Base-by-base conservation (phyloP, 208 protist genomes). In the Crithidia thermophila region DNA sequence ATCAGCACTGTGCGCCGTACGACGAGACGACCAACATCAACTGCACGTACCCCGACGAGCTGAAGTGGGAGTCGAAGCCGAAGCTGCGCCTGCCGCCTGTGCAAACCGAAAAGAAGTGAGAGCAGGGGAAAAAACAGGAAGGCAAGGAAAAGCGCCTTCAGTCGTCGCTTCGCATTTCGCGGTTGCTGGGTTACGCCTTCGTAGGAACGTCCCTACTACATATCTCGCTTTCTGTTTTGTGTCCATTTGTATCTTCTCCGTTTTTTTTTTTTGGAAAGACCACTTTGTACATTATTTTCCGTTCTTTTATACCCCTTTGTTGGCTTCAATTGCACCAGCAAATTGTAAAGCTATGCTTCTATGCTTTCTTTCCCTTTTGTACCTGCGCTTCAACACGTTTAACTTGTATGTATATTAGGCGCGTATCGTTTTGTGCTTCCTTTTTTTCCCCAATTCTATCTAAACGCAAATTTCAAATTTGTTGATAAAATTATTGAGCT, bases 21-120 rank as follows among this genome's bases (percentile, higher is more conserved):
- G 84, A 91, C 69, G 68, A 72, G 47, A 82, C 73, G 4, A 95
- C 82, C 3, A 95, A 95, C 67, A 84, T 88, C 30, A 95, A 91
- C 79, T 90, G 84, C 67, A 65, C 84, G 10, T 95, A 93, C 70
- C 62, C 68, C 0, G 84, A 95, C 55, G 86, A 95, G 71, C 66
- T 50, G 18, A 90, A 75, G 33, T 95, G 79, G 73, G 75, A 88
- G 72, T 67, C 61, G 4, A 73, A 76, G 28, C 27, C 55, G 20
- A 83, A 67, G 36, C 33, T 72, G 56, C 57, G 46, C 20, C 52
- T 67, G 50, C 52, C 72, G n/a, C 53, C 45, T 39, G 42, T 77
- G 28, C 20, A 36, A 5, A 33, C 39, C n/a, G 36, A 37, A 11
- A 72, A 34, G 50, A 49, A 36, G 25, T 63, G n/a, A n/a, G n/a